Conservation (phyloP, 805 yeast species). For the Metschnikowia gelsemii region DNA sequence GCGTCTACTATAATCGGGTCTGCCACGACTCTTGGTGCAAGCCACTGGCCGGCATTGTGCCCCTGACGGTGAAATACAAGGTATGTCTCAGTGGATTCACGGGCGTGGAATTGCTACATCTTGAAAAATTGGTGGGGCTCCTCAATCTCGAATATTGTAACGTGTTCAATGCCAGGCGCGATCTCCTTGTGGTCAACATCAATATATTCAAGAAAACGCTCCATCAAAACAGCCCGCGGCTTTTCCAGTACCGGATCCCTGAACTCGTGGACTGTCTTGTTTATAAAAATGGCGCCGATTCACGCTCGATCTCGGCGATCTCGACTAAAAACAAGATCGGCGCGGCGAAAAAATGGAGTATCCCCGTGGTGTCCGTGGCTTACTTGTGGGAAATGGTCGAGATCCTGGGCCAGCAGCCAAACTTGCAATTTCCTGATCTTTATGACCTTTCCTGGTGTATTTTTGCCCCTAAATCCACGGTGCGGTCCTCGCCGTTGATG, state of each 20-base stretch:
- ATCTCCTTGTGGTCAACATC: constrained; percentile 56
- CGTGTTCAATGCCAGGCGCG: constrained; percentile 49
- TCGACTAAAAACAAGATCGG: constrained; percentile 54
- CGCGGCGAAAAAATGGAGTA: constrained; percentile 56
- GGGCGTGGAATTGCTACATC: constrained; percentile 73
- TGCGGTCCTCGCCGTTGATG: constrained; percentile 26
- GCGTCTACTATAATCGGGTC: constrained; percentile 54
- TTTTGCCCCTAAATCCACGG: constrained; percentile 43
- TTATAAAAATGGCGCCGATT: constrained; percentile 23
- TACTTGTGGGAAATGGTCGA: constrained; percentile 54
- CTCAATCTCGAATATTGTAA: constrained; percentile 53
- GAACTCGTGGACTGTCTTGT: constrained; percentile 38
- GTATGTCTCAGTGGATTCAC: constrained; percentile 71
- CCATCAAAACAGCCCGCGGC: constrained; percentile 39
- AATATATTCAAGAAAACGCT: constrained; percentile 43
- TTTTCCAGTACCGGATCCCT: constrained; percentile 37
- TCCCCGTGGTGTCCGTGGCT: constrained; percentile 58
- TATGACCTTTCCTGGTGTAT: constrained; percentile 55
- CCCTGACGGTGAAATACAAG: constrained; percentile 25
- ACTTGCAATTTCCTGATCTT: constrained; percentile 38
- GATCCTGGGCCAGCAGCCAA: constrained; percentile 16
- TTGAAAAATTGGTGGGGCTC: constrained; percentile 57
- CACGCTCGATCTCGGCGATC: constrained; percentile 33
- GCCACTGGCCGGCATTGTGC: constrained; percentile 44
- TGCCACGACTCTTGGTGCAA: constrained; percentile 62